phyloP scores from a whole-genome alignment of 1,139 yeast species.

The Hemisphaericaspora xylofermentans region DNA sequence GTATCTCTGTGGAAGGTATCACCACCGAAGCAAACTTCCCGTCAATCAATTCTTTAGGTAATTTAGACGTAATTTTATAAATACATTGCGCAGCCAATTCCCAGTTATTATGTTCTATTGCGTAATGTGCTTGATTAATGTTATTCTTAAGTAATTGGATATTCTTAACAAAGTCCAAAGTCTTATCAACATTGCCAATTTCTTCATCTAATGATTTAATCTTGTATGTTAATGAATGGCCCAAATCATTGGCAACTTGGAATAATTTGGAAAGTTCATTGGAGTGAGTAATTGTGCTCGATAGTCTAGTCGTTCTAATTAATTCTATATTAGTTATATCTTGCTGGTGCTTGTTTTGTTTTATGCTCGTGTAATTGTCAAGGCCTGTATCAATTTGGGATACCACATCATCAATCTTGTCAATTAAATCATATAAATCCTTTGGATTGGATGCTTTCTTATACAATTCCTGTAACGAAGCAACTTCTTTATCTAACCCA shows the following conservation, averaged over 20 bases:
- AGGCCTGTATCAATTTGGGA: constrained; percentile 20
- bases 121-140: constrained; percentile 64
- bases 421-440: constrained; percentile 16
- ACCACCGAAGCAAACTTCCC: constrained; percentile 80
- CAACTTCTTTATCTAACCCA: constrained; percentile 9
- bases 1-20: constrained; percentile 90
- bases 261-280: constrained; percentile 51
- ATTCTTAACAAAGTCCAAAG: constrained; percentile 63
- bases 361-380: constrained; percentile 24
- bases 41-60: constrained; percentile 52
- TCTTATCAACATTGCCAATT: constrained; percentile 61
- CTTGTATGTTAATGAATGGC: constrained; percentile 64
- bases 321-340: constrained; percentile 39
- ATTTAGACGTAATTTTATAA: constrained; percentile 43
- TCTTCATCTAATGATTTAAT: constrained; percentile 73
- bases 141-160: constrained; percentile 64
- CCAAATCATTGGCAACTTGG: constrained; percentile 62
- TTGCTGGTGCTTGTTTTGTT: constrained; percentile 34
- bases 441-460: constrained; percentile 14
- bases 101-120: constrained; percentile 71
- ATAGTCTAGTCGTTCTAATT: constrained; percentile 38
- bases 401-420: constrained; percentile 15
- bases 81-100: constrained; percentile 69
- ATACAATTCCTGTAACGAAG: constrained; percentile 10
- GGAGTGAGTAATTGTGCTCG: constrained; percentile 38